Conservation (phyloP, 2,329 filamentous ascomycete species). For the Arachnomyces sp. region DNA sequence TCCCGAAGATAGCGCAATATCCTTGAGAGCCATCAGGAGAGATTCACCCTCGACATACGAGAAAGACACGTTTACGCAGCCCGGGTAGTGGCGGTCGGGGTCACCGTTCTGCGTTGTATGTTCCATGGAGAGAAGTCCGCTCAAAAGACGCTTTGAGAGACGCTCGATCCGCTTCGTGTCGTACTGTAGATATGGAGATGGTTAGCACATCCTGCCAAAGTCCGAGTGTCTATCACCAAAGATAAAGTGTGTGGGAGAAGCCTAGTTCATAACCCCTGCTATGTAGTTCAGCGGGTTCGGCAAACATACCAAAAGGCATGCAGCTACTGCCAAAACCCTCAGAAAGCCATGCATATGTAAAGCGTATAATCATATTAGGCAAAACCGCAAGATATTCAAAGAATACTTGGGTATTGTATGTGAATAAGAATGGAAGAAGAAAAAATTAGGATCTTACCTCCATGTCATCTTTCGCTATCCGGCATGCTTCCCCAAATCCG, state of each 20-base stretch:
- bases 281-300: conserved; percentile 50
- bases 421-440: conserved; percentile 14
- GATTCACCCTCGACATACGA: conserved; percentile 98
- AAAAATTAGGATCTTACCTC: conserved; percentile 54
- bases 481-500: conserved; percentile 91
- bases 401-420: background rate
- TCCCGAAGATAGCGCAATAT: conserved; percentile 92
- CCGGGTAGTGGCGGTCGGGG: conserved; percentile 75
- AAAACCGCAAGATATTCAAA: conserved; percentile 9
- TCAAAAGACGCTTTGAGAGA: conserved; percentile 75
- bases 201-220: conserved; percentile 15
- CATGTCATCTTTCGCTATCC: conserved; percentile 85
- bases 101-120: conserved; percentile 91
- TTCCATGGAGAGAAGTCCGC: conserved; percentile 79
- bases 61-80: conserved; percentile 97
- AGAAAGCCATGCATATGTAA: conserved; percentile 86
- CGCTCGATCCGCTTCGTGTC: conserved; percentile 76
- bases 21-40: conserved; percentile 94
- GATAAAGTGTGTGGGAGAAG: conserved; percentile 18
- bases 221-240: background rate
- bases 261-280: conserved; percentile 59
- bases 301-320: conserved; percentile 26
- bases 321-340: conserved; percentile 56
- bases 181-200: conserved; percentile 55
- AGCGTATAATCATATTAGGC: conserved; percentile 68